Evolutionary conservation across 208 protist species (phyloP), one percentile per base, ranked within the genome.

Genomic region (Trypanosoma boissoni): DNA sequence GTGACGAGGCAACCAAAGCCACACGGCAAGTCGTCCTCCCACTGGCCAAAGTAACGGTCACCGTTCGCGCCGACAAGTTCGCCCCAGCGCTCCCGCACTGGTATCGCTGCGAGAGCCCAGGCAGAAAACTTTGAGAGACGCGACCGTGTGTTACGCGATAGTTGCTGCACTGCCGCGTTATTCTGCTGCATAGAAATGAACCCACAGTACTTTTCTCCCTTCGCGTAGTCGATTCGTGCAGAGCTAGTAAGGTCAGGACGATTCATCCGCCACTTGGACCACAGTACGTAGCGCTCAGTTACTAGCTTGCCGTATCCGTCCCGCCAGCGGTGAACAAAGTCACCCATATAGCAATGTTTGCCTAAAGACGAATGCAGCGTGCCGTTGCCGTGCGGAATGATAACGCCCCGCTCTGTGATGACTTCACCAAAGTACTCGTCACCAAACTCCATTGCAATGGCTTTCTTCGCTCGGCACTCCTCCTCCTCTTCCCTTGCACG

Each of bases 21-120:
- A 21, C 76, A 67, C 31, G 74, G 75, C 41, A 75, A 43, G 59
- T 90, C 64, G 26, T 80, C 58, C 24, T 57, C 59, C 88, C 88
- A 95, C 64, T 93, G 80, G 6, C 88, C 88, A 58, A 88, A 82
- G 70, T 91, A 93, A 18, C 78, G 66, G 31, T 80, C 83, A 12
- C 86, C 83, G 29, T 66, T 54, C n/a, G 49, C 34, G 20, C 46
- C 55, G 27, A 86, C 75, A 54, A 79, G 49, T 58, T 93, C 86
- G 5, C 86, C 86, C 82, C 82, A 93, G 39, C 80, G 52, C 20
- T 72, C 54, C 16, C 81, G 78, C 37, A 64, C 45, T 7, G 66
- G 63, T 16, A 42, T 57, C 28, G 67, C 58, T 9, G 71, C 56
- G 21, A 62, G 62, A 18, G 75, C 77, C 86, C 86, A 93, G 50